A percentile compares a stretch with the other conserved stretches of the same genome.
phyloP scores from a whole-genome alignment of 495 filamentous ascomycete species.

The Penicillium coprophilum region DNA sequence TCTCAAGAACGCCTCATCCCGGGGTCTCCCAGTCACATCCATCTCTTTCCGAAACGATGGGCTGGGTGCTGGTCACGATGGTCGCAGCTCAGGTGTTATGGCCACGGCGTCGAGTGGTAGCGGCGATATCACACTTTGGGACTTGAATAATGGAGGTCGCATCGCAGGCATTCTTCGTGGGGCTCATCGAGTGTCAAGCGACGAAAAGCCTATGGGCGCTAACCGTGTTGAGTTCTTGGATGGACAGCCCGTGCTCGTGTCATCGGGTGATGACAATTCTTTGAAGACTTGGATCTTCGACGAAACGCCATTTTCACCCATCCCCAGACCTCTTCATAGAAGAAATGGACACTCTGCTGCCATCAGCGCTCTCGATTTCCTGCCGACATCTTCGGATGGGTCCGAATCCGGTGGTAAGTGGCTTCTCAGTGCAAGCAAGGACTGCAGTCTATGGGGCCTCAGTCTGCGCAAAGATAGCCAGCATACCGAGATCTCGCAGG shows the following conservation, averaged over 20 bases:
- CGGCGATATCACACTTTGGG: slow-evolving; percentile 94
- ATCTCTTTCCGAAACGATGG: slow-evolving; percentile 92
- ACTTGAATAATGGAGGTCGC: slow-evolving; percentile 82
- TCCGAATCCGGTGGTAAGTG: slow-evolving; percentile 89
- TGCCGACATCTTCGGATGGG: slow-evolving; percentile 83
- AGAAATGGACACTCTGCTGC: slow-evolving; percentile 86
- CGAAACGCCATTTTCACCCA: slow-evolving; percentile 76
- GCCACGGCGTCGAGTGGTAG: slow-evolving; percentile 68
- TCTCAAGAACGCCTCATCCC: slow-evolving; percentile 57
- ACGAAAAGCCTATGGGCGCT: slow-evolving; percentile 57
- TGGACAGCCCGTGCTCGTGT: slow-evolving; percentile 88
- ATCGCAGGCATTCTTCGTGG: slow-evolving; percentile 78
- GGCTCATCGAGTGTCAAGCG: slow-evolving; percentile 70
- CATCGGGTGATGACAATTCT: slow-evolving; percentile 88
- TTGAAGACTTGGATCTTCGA: slow-evolving; percentile 96
- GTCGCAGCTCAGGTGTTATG: slow-evolving; percentile 78
- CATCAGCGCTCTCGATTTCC: slow-evolving; percentile 73
- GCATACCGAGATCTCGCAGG: slow-evolving; percentile 90
- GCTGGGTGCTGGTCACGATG: slow-evolving; percentile 85
- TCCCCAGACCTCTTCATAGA: slow-evolving; percentile 79
- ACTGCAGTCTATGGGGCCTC: slow-evolving; percentile 91
- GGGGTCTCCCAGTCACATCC: slow-evolving; percentile 61
- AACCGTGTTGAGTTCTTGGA: slow-evolving; percentile 85
- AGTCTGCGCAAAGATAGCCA: slow-evolving; percentile 93
- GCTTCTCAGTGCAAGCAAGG: slow-evolving; percentile 83